These are phyloP conservation scores for Rhodotorula babjevae DNA, from an alignment of 768 basidiomycete genomes.

Conservation along the genomic window DNA sequence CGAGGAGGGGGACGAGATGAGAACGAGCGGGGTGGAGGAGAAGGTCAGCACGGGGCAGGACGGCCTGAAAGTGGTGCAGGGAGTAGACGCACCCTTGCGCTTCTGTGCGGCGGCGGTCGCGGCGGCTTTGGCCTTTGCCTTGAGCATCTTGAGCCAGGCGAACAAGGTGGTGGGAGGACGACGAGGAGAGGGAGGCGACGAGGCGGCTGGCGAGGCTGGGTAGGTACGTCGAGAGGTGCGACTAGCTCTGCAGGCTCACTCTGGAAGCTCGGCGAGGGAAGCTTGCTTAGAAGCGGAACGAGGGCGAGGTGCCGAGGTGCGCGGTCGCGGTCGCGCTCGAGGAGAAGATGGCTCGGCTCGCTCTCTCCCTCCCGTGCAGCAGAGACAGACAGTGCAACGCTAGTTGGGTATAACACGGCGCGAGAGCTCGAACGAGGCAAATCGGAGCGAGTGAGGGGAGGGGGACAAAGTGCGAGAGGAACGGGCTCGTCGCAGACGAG, in stretches of 20 bases:
- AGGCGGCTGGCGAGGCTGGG: not conserved
- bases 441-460: not conserved
- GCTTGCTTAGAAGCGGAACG: too few relatives aligned
- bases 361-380: too few relatives aligned
- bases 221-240: too few relatives aligned
- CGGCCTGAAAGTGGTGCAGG: not conserved
- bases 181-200: not conserved
- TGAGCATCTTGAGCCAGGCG: conserved; percentile 9
- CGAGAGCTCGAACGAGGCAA: not conserved
- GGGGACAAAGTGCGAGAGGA: too few relatives aligned
- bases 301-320: too few relatives aligned
- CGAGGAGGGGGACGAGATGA: not conserved
- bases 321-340: too few relatives aligned
- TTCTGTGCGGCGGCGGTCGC: conserved; percentile 24
- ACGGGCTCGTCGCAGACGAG: not conserved
- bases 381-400: too few relatives aligned
- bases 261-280: too few relatives aligned
- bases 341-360: too few relatives aligned
- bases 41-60: not conserved
- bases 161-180: not conserved
- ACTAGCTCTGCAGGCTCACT: too few relatives aligned
- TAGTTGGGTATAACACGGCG: not conserved
- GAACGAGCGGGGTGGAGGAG: not conserved
- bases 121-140: conserved; percentile 31
- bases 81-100: conserved; percentile 14